Evolutionary conservation across 129 eudicot genomes (phyloP), one percentile per base, ranked within the genome.

Genomic region (Flaveria brownii): DNA sequence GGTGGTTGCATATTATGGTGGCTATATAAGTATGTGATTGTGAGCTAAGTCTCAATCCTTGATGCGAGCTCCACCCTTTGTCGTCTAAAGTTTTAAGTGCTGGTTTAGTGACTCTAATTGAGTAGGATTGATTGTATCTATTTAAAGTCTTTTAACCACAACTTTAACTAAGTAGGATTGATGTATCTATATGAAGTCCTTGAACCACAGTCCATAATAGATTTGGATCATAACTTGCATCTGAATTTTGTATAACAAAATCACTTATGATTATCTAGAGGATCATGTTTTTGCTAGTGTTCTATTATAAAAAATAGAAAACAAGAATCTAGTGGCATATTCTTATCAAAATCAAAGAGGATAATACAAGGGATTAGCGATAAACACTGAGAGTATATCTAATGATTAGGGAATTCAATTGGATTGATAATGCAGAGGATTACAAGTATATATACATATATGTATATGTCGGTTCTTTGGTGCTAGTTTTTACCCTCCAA

Each of bases 171-270:
- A 30, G 46, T 30, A 33, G 66, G 51, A 4, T 11, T 55, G 17
- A 72, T 30, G 52, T 33, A 26, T 54, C 16, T 36, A 36, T 26
- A 17, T 54, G 67, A 72, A 52, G 77, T 72, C 52, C 66, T 41
- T 72, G 36, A 71, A 72, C 50, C 65, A 54, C 28, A 18, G 10
- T 72, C 20, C 17, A 41, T 39, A 52, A 52, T 42, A 41, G 72
- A 41, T 39, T 9, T 33, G 72, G 76, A 54, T 65, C 65, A 70
- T 49, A 47, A 26, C 47, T 72, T 72, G 66, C 76, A 72, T 20
- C 18, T 54, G 66, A 54, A 10, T 16, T 4, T 46, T 71, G 65
- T 71, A 28, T 71, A 16, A 4, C 76, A 71, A 52, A 71, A 51
- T 30, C 76, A 25, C 47, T 18, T 71, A 17, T 71, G 30, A 33